Base-by-base conservation (phyloP, 345 rosid species). In the Syzygium oleosum region DNA sequence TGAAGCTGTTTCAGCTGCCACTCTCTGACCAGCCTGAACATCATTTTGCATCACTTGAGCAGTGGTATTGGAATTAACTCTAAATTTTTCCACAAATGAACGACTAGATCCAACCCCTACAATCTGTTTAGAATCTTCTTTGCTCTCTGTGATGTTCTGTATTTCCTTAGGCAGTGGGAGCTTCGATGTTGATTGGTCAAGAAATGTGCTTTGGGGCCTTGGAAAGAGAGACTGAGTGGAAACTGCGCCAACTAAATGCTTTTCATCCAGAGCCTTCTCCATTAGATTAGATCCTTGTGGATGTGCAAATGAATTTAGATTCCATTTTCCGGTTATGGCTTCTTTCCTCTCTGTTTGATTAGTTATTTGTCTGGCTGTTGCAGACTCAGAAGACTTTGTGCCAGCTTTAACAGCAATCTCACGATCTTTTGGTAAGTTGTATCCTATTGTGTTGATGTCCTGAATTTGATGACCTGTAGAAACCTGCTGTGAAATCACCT, bases 171-270 rank as follows among this genome's bases (percentile, higher is more conserved):
- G 68, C 23, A 85, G 25, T 58, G 91, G 88, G 46, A 85, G 86
- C 91, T 91, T 89, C 79, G 86, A 80, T 88, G 91, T 87, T 83
- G 92, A 88, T 85, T 93, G 93, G 53, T 89, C 92, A 51, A 91
- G 88, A 86, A 88, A 88, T 88, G 89, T 86, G 78, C 90, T 91
- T 59, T 88, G 92, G 86, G 88, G 90, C 87, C 88, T 87, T 84
- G 91, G 78, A 87, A 84, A 38, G 88, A 87, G 86, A 51, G 83
- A 86, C 84, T 89, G 92, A 87, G 91, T 93, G 86, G 89, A 85
- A 88, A 68, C 91, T 59, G 88, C 27, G 52, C 85, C 94, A 83
- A 83, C 91, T 87, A 85, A 87, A 49, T 88, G 87, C 85, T 92
- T 88, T 88, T 87, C 59, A 31, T 83, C 84, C 91, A 49, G 53